Percentiles rank a stretch among this genome's conserved stretches.
Evolutionary conservation across 495 filamentous ascomycete species (phyloP).

Genomic region (Penicillium pancosmium): DNA sequence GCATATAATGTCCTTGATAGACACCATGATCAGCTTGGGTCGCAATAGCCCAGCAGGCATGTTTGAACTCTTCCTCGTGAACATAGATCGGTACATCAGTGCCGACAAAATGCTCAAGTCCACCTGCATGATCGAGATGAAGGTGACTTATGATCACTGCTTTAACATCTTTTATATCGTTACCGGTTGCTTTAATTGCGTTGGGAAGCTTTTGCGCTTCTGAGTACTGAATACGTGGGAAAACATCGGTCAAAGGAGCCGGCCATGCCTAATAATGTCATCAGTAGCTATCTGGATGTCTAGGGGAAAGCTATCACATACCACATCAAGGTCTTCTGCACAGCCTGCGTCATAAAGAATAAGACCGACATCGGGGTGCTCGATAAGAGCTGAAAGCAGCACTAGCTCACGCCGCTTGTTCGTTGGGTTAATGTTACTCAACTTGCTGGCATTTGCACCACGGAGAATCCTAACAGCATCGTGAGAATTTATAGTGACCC

Average conservation of each 20-base stretch:
- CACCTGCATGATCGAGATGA: conserved; percentile 58
- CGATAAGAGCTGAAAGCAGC: conserved; percentile 48
- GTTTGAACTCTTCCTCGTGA: conserved; percentile 53
- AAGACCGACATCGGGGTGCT: conserved; percentile 52
- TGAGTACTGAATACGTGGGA: conserved; percentile 46
- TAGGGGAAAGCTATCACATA: conserved; percentile 4
- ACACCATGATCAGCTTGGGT: conserved; percentile 48
- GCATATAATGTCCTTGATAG: conserved; percentile 47
- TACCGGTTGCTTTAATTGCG: conserved; percentile 49
- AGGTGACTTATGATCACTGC: conserved; percentile 57
- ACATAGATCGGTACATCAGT: conserved; percentile 56
- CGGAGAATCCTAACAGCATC: conserved; percentile 23
- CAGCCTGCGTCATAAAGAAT: conserved; percentile 57
- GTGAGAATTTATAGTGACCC: background rate
- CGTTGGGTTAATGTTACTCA: conserved; percentile 28
- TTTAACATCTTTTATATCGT: conserved; percentile 54
- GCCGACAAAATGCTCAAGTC: conserved; percentile 50
- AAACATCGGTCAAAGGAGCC: conserved; percentile 45
- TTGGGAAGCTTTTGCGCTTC: conserved; percentile 44
- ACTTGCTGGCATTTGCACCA: conserved; percentile 30
- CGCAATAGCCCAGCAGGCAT: conserved; percentile 50
- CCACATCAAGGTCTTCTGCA: conserved; percentile 47
- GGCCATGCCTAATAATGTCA: conserved; percentile 33
- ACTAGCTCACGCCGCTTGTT: conserved; percentile 46
- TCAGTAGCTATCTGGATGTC: background rate